Evolutionary conservation across 306 rosid genomes (phyloP).

Genomic region (Ammopiptanthus mongolicus): DNA sequence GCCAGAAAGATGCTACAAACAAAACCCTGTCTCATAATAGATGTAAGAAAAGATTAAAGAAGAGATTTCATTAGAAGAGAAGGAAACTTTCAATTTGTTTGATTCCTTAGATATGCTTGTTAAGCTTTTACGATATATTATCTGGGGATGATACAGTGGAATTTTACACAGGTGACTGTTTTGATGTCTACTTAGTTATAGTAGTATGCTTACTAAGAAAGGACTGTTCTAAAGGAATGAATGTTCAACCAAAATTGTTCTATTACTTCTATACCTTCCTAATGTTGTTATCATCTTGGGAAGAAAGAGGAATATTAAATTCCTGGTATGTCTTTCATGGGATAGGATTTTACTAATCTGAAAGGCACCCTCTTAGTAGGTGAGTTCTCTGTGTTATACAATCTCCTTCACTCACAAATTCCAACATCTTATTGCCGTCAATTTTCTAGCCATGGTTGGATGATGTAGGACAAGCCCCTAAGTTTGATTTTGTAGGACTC

Average conservation of each 20-base stretch:
- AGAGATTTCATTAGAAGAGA: neutral
- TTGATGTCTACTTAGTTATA: neutral
- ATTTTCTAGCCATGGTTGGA: neutral
- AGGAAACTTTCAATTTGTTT: neutral
- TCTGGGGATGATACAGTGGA: neutral
- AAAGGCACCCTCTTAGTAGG: neutral
- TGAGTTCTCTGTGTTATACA: neutral
- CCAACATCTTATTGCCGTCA: neutral
- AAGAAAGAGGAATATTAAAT: neutral
- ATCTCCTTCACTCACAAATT: neutral
- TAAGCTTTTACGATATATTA: neutral
- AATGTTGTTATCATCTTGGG: neutral
- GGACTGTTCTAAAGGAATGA: neutral
- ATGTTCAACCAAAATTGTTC: neutral
- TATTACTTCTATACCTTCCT: neutral
- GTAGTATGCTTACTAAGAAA: neutral
- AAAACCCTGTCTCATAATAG: neutral
- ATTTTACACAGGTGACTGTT: neutral
- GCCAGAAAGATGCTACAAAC: neutral
- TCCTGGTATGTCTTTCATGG: neutral
- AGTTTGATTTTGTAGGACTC: neutral
- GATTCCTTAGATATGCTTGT: neutral
- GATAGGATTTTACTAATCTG: neutral
- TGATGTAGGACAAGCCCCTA: neutral
- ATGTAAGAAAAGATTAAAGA: neutral